A percentile compares a stretch with the other conserved stretches of the same genome.
phyloP scores from a whole-genome alignment of 106 monocot genomes.

The Agapanthus africanus region DNA sequence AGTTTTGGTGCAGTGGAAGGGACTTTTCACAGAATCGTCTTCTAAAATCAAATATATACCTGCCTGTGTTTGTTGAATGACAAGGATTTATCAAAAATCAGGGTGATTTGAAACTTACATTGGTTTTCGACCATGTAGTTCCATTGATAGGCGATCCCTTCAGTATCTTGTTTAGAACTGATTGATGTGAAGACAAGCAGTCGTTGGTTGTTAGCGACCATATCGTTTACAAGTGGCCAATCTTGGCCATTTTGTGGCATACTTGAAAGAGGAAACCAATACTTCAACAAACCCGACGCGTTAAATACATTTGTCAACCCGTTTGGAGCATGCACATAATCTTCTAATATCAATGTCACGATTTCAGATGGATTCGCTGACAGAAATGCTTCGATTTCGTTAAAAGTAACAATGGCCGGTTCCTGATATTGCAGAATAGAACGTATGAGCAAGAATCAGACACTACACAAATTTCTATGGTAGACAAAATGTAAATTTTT shows the following conservation, averaged over 20 bases:
- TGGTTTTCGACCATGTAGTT: conserved; percentile 89
- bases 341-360: conserved; percentile 73
- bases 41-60: too few relatives aligned
- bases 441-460: background rate
- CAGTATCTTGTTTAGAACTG: conserved; percentile 39
- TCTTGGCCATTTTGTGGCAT: conserved; percentile 67
- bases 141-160: conserved; percentile 91
- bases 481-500: too few relatives aligned
- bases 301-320: conserved; percentile 70
- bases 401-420: conserved; percentile 62
- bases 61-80: too few relatives aligned
- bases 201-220: conserved; percentile 60
- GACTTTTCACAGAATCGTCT: too few relatives aligned
- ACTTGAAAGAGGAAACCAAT: conserved; percentile 70
- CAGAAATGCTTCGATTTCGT: conserved; percentile 64
- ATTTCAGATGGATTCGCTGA: conserved; percentile 68
- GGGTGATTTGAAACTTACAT: conserved; percentile 28
- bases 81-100: background rate
- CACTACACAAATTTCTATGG: background rate
- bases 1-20: too few relatives aligned
- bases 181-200: conserved; percentile 75
- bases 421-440: conserved; percentile 27
- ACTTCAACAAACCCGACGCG: conserved; percentile 52
- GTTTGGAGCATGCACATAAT: conserved; percentile 64
- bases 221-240: conserved; percentile 71